A percentile compares a stretch with the other conserved stretches of the same genome.
Evolutionary conservation across 805 yeast genomes (phyloP).

Genomic region (Candida corydali): DNA sequence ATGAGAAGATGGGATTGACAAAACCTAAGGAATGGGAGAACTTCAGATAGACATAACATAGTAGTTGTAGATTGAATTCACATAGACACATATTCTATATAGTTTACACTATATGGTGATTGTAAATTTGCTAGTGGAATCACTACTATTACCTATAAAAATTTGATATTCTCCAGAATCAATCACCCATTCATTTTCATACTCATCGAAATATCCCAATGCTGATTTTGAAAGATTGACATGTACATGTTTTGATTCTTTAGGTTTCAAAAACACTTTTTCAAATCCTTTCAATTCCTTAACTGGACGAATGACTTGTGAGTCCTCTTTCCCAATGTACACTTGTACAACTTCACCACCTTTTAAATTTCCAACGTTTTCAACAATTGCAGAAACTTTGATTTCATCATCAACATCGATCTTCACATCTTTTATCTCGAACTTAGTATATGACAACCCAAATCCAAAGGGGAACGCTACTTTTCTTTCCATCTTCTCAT

Average conservation of each 20-base stretch:
- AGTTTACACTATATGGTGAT: too few relatives aligned
- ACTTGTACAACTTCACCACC: conserved; percentile 29
- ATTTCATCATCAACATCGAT: conserved; percentile 16
- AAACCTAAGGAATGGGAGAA: conserved; percentile 30
- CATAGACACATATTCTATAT: conserved; percentile 3
- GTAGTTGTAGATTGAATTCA: too few relatives aligned
- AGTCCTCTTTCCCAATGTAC: conserved; percentile 16
- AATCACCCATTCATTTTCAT: conserved; percentile 22
- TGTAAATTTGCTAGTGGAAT: conserved; percentile 10
- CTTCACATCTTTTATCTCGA: conserved; percentile 14
- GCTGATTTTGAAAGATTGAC: conserved; percentile 20
- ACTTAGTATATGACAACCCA: conserved; percentile 28
- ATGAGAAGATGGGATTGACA: conserved; percentile 25
- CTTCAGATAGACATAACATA: conserved; percentile 11
- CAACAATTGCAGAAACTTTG: conserved; percentile 15
- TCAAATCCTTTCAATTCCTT: conserved; percentile 29
- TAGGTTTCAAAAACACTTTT: conserved; percentile 20
- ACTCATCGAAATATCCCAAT: conserved; percentile 26
- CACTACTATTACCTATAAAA: conserved; percentile 20
- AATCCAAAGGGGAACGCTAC: conserved; percentile 32
- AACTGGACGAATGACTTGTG: conserved; percentile 19
- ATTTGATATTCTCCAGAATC: conserved; percentile 23
- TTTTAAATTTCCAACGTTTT: conserved; percentile 20
- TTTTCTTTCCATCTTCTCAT: conserved; percentile 21
- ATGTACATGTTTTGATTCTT: conserved; percentile 12